Conservation (phyloP, 495 filamentous ascomycete species). For the Baudoinia panamericana region DNA sequence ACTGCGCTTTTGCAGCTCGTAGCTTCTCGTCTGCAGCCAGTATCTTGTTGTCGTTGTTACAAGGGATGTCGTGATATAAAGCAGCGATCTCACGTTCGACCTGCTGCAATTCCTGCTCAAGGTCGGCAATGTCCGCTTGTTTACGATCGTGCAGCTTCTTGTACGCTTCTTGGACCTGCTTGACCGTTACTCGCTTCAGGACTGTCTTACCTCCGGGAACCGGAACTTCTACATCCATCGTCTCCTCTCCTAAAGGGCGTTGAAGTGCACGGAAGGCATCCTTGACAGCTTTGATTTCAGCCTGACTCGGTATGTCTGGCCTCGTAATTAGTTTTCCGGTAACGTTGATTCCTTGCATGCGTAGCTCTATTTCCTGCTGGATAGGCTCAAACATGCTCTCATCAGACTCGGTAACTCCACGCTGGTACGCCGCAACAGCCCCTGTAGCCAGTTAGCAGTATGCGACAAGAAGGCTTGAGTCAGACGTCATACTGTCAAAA, state of each 20-base stretch:
- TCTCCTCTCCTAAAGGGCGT: constrained; percentile 6
- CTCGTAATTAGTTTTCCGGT: not conserved
- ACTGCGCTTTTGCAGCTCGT: not conserved
- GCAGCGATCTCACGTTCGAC: not conserved
- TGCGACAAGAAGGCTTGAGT: no score
- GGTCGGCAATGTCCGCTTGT: not conserved
- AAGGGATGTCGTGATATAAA: not conserved
- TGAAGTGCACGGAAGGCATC: not conserved
- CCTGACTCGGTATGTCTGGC: not conserved
- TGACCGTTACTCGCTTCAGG: not conserved
- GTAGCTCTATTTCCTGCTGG: constrained; percentile 5
- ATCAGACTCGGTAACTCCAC: not conserved
- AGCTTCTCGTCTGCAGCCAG: not conserved
- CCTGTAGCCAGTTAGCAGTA: not conserved
- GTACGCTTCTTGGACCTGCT: not conserved
- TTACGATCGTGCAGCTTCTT: not conserved
- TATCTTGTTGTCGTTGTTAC: not conserved
- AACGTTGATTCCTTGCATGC: constrained; percentile 3
- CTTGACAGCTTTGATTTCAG: not conserved
- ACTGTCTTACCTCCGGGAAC: constrained; percentile 1
- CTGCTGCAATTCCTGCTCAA: not conserved
- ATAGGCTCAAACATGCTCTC: not conserved
- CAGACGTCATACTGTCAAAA: no score
- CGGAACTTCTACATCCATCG: constrained; percentile 1
- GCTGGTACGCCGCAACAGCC: not conserved